A percentile compares a stretch with the other conserved stretches of the same genome.
phyloP scores from a whole-genome alignment of 2,329 filamentous ascomycete species.

The Xylariaceae sp. region DNA sequence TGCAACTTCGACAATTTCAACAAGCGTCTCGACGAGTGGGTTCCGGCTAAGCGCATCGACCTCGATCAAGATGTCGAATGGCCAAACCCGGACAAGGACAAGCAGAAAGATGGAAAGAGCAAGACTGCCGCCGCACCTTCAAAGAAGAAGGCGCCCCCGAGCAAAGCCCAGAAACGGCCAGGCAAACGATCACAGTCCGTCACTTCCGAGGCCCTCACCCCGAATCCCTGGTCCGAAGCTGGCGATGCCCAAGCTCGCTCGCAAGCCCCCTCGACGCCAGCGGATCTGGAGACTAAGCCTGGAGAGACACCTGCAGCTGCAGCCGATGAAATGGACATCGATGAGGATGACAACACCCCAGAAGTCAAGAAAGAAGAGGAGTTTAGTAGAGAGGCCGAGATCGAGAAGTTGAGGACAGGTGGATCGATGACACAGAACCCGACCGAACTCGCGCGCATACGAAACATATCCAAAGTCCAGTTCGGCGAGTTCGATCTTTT shows the following conservation, averaged over 20 bases:
- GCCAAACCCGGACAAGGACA: conserved; percentile 85
- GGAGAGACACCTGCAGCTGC: conserved; percentile 44
- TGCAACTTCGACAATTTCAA: conserved; percentile 99
- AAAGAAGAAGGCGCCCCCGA: conserved; percentile 54
- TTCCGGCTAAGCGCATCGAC: conserved; percentile 77
- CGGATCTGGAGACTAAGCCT: conserved; percentile 46
- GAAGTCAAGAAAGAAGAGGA: conserved; percentile 48
- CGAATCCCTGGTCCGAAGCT: conserved; percentile 54
- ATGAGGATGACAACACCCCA: conserved; percentile 45
- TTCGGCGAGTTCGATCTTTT: conserved; percentile 91
- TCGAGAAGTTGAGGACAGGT: conserved; percentile 89
- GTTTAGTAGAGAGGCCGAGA: conserved; percentile 84
- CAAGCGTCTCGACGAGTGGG: conserved; percentile 83
- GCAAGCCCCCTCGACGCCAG: conserved; percentile 42
- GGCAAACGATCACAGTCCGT: conserved; percentile 56
- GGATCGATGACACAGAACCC: conserved; percentile 99
- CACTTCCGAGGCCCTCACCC: conserved; percentile 51
- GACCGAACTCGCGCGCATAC: conserved; percentile 90
- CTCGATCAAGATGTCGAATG: conserved; percentile 91
- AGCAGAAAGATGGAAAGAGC: conserved; percentile 70
- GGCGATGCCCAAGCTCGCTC: conserved; percentile 46
- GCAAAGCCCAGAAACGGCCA: conserved; percentile 57
- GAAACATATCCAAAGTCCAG: conserved; percentile 90
- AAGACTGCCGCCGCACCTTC: conserved; percentile 61
- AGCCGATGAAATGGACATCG: conserved; percentile 53